Evolutionary conservation across 148 eudicot genomes (phyloP), one percentile per base, ranked within the genome.

Genomic region (Amaranthus hypochondriacus): DNA sequence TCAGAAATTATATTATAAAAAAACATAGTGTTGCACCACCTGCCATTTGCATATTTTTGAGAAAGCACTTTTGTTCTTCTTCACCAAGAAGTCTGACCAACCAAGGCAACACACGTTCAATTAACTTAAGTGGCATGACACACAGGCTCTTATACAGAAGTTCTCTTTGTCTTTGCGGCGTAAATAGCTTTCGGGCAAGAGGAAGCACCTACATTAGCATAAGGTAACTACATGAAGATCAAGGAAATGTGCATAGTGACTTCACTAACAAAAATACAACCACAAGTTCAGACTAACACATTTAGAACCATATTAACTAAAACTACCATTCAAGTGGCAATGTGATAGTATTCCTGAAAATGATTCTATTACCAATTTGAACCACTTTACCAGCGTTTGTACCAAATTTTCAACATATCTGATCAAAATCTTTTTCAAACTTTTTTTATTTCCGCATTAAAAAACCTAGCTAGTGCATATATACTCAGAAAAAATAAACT

Each of bases 51-150:
- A 93, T 83, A 77, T 93, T 93, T 76, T 78, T 81, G 69, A 93
- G 91, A 64, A 93, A 87, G 61, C 84, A 72, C 66, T 77, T 88
- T 57, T 94, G 90, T 81, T 87, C 96, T 68, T 84, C 96, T 78
- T 89, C 90, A 72, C 85, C 83, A 11, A 90, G 81, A 79, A 89
- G 87, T 78, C 90, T 86, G 63, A 93, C 94, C 85, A 93, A 76
- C 98, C 98, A 93, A 71, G 98, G 98, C 79, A 93, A 85, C 78
- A 90, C 96, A 79, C 96, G 83, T 74, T 93, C 98, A 73, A 93
- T 93, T 81, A 93, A 74, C 79, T 96, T 89, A 78, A 93, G 75
- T 53, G 98, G 98, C 98, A 93, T 93, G 73, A 90, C 87, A 76
- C 98, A 93, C 75, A 93, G 80, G 81, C 98, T 93, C 76, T 89